Base-by-base conservation (phyloP, 495 filamentous ascomycete genomes). In the Pseudotulostoma volvatum region DNA sequence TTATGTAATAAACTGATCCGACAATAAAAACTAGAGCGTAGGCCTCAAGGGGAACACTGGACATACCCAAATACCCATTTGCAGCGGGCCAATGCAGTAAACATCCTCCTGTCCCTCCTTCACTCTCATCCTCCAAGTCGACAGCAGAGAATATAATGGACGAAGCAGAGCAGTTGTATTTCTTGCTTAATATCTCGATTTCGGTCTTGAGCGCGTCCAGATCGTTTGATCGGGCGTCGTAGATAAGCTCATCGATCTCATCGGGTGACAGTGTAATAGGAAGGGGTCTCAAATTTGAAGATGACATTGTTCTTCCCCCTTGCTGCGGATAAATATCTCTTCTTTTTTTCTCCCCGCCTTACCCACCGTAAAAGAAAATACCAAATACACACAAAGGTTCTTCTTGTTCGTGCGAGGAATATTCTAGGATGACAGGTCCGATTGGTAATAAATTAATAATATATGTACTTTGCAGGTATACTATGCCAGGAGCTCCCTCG, bases 81-180 rank as follows among this genome's bases (percentile, higher is more conserved):
- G 81, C 88, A 25, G 81, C 73, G 1, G 84, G 83, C 70, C 84
- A 93, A 61, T 96, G 88, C 49, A 94, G 59, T 13, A 80, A 66
- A 21, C 66, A 63, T 1, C 49, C 55, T 0, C 62, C 64, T 7
- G 58, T 57, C 16, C 64, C 62, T 9, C 62, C 60, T 41, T 65
- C 63, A 9, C 84, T 92, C 17, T 77, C 76, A 39, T 73, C 79
- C 19, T 73, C 64, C 17, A 74, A 66, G 46, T 93, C 85, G 40
- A 71, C 70, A 8, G 79, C 76, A 20, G 70, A 68, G 20, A 61
- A 46, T 18, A 94, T 52, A 38, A 93, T 66, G 20, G 72, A 62
- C 14, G 65, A 54, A 3, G 66, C 56, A 9, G 70, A 47, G 34
- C 59, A 54, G 44, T 53, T 52, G 45, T 80, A 68, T 39, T 76